Evolutionary conservation across 371 early-diverging fungal genomes (phyloP).

Genomic region (Apophysomyces variabilis): DNA sequence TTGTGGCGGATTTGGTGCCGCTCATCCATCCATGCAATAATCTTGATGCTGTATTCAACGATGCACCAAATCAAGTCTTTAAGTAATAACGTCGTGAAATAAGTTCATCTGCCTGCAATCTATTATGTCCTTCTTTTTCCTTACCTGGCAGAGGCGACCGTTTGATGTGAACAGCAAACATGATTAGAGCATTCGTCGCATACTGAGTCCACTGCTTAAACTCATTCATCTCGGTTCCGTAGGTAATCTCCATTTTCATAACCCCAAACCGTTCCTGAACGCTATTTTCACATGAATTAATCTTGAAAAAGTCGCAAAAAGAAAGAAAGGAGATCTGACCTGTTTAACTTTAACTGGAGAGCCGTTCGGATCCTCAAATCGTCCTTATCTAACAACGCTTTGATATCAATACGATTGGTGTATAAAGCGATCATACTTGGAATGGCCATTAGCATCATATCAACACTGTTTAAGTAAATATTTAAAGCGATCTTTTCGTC

Average conservation of each 20-base stretch:
- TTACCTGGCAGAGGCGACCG: conserved; percentile 68
- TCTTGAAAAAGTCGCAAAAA: conserved; percentile 5
- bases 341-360: conserved; percentile 15
- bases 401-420: background rate
- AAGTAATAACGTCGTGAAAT: background rate
- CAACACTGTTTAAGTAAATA: conserved; percentile 57
- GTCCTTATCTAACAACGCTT: conserved; percentile 33
- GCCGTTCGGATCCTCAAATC: conserved; percentile 36
- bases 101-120: background rate
- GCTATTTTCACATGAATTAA: background rate
- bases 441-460: conserved; percentile 56
- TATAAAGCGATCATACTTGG: conserved; percentile 43
- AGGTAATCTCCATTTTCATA: background rate
- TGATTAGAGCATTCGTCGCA: conserved; percentile 53
- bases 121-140: background rate
- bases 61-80: conserved; percentile 35
- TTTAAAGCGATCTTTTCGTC: conserved; percentile 55
- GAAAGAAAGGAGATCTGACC: conserved; percentile 3
- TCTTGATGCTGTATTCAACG: conserved; percentile 50
- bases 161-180: conserved; percentile 60
- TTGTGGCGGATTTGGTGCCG: conserved; percentile 57
- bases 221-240: background rate
- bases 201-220: conserved; percentile 43
- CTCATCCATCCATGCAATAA: conserved; percentile 54
- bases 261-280: conserved; percentile 4